Percentiles rank a stretch among this genome's conserved stretches.
Evolutionary conservation across 176 grass and related monocot genomes (phyloP).

Genomic region (Bolboschoenus planiculmis): DNA sequence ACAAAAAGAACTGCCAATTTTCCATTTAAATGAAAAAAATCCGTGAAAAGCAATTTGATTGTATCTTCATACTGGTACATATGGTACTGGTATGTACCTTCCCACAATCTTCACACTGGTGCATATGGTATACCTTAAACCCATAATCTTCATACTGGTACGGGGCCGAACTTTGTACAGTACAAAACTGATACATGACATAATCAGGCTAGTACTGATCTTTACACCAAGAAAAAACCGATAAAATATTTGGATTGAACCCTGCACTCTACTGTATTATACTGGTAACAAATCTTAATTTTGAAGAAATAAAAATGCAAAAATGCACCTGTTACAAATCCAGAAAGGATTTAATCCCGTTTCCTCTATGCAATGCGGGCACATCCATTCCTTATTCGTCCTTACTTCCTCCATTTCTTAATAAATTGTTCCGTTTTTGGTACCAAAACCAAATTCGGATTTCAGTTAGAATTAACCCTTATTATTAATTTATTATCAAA

Average conservation of each 20-base stretch:
- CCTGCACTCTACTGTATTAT: neutral
- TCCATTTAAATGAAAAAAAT: neutral
- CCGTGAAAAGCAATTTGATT: neutral
- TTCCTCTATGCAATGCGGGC: conserved; percentile 82
- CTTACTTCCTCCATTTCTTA: conserved; percentile 74
- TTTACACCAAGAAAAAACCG: neutral
- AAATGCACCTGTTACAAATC: conserved; percentile 82
- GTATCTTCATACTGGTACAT: neutral
- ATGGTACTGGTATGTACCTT: neutral
- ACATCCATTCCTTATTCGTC: conserved; percentile 84
- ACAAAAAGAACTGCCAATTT: conserved; percentile 56
- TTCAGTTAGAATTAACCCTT: neutral
- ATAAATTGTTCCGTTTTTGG: conserved; percentile 14
- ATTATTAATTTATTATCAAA: conserved; percentile 7
- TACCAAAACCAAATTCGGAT: neutral
- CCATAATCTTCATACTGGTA: neutral
- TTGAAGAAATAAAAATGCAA: neutral
- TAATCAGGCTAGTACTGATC: neutral
- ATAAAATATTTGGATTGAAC: neutral
- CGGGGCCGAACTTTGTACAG: neutral
- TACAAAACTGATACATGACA: neutral
- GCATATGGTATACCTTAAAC: neutral
- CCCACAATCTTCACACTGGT: neutral
- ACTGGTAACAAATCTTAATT: neutral
- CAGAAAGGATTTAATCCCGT: conserved; percentile 70